Conservation (phyloP, 495 filamentous ascomycete species). For the Daldinia caldariorum region DNA sequence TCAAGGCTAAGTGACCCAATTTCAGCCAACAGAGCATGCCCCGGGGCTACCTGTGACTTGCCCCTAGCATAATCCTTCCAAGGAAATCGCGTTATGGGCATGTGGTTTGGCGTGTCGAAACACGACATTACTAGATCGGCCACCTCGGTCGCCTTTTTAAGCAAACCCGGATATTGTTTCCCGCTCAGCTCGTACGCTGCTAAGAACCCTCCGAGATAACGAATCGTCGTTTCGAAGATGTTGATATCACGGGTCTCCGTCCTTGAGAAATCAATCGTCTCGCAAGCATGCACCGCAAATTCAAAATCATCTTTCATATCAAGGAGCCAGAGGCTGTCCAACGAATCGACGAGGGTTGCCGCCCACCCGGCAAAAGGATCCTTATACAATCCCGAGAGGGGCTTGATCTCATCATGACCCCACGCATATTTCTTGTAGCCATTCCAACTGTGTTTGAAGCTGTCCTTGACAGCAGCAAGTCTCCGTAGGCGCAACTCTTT, state of each 20-base stretch:
- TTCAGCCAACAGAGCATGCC: conserved; percentile 60
- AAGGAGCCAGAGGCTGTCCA: conserved; percentile 93
- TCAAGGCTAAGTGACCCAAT: conserved; percentile 83
- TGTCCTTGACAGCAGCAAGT: conserved; percentile 69
- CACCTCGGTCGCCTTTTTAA: conserved; percentile 81
- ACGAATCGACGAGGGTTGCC: conserved; percentile 81
- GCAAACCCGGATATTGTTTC: conserved; percentile 63
- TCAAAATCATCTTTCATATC: conserved; percentile 81
- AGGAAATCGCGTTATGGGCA: conserved; percentile 78
- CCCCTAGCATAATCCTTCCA: conserved; percentile 63
- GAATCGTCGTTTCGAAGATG: conserved; percentile 80
- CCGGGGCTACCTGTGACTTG: conserved; percentile 57
- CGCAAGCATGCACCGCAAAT: conserved; percentile 71
- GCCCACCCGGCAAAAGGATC: conserved; percentile 88
- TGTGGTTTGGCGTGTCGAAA: conserved; percentile 90
- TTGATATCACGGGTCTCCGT: conserved; percentile 62
- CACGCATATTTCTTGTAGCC: conserved; percentile 81
- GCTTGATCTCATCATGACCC: conserved; percentile 78
- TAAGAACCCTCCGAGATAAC: conserved; percentile 79
- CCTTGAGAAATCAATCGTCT: conserved; percentile 82
- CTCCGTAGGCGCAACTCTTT: conserved; percentile 53
- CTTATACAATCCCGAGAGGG: conserved; percentile 62
- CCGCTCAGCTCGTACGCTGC: conserved; percentile 80
- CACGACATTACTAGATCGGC: conserved; percentile 80
- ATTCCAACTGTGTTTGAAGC: conserved; percentile 77